phyloP scores from a whole-genome alignment of 257 asterid species.

The Anisodus tanguticus region DNA sequence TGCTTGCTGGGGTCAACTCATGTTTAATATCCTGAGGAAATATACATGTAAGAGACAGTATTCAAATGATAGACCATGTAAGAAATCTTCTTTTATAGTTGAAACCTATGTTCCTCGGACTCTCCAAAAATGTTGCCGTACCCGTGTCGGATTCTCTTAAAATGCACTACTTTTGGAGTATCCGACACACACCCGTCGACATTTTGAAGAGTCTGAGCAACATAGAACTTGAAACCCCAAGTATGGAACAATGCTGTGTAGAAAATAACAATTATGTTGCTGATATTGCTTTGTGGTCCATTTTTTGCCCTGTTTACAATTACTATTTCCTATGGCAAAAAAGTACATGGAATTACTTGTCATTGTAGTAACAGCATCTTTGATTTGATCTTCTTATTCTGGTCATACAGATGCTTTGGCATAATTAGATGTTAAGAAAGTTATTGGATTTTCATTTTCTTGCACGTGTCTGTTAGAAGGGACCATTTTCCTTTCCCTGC shows the following conservation, averaged over 20 bases:
- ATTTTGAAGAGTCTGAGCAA: not conserved
- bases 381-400: conserved; percentile 17
- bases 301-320: not conserved
- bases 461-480: not conserved
- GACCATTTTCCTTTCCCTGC: not conserved
- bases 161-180: too few relatives aligned
- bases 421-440: not conserved
- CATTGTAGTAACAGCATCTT: not conserved
- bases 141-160: too few relatives aligned
- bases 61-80: conserved; percentile 14
- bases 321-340: not conserved
- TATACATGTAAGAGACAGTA: not conserved
- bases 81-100: not conserved
- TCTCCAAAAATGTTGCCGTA: too few relatives aligned
- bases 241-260: not conserved
- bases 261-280: not conserved
- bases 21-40: conserved; percentile 10
- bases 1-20: conserved; percentile 18
- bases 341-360: not conserved
- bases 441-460: conserved; percentile 8
- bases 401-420: not conserved
- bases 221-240: not conserved
- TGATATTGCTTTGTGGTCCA: conserved; percentile 11
- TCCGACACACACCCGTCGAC: too few relatives aligned
- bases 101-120: not conserved